Conservation (phyloP, 805 yeast species). For the Candida cerambycidarum region DNA sequence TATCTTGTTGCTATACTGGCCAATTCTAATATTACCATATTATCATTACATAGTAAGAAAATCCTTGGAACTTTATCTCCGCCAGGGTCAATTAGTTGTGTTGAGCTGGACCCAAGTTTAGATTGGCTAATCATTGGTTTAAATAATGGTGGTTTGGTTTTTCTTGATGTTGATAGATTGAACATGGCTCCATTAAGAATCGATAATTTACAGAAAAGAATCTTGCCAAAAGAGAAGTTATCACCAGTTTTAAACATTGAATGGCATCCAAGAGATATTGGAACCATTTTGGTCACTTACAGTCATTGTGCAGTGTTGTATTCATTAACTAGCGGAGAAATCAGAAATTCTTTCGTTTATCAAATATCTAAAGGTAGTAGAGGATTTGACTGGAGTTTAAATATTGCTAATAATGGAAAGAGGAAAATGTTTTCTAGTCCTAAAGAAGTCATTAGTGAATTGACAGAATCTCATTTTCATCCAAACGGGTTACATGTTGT, state of each 20-base stretch:
- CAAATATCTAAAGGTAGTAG: constrained; percentile 66
- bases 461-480: constrained; percentile 69
- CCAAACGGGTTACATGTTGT: constrained; percentile 89
- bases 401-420: constrained; percentile 38
- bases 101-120: constrained; percentile 80
- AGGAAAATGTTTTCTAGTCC: constrained; percentile 39
- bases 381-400: constrained; percentile 45
- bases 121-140: constrained; percentile 86
- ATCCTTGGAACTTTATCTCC: constrained; percentile 61
- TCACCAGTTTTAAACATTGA: constrained; percentile 68
- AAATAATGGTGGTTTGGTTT: constrained; percentile 67
- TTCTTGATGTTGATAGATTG: constrained; percentile 83
- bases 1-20: constrained; percentile 73
- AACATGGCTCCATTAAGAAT: constrained; percentile 61
- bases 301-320: constrained; percentile 66
- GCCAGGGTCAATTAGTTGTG: constrained; percentile 64
- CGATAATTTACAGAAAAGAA: constrained; percentile 64
- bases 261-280: constrained; percentile 89
- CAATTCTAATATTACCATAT: constrained; percentile 56
- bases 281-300: constrained; percentile 73
- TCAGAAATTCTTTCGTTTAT: constrained; percentile 59
- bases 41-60: constrained; percentile 65
- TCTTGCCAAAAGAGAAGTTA: constrained; percentile 54
- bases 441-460: constrained; percentile 31
- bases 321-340: constrained; percentile 58